Evolutionary conservation across 2,329 filamentous ascomycete species (phyloP).

Genomic region (Ceratocystis alfenasii): DNA sequence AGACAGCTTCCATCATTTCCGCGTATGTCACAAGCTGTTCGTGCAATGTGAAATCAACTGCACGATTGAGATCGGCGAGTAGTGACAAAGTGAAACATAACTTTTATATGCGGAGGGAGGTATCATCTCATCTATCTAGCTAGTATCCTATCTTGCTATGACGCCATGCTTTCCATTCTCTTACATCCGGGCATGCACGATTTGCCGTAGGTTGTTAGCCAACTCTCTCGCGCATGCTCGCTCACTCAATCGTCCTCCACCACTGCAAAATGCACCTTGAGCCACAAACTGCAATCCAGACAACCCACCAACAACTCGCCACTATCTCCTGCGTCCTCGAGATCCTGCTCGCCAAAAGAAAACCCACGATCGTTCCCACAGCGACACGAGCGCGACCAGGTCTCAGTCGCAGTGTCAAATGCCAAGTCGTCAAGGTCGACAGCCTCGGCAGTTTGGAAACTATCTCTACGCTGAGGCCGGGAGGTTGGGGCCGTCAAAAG

Average conservation of each 20-base stretch:
- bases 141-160: background rate
- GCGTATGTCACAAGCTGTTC: background rate
- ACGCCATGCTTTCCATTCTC: background rate
- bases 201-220: no score
- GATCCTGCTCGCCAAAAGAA: conserved; percentile 45
- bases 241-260: conserved; percentile 29
- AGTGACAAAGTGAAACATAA: background rate
- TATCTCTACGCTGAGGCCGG: conserved; percentile 27
- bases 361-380: conserved; percentile 54
- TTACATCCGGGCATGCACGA: no score
- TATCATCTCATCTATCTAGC: conserved; percentile 1
- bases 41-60: background rate
- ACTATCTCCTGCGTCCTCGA: conserved; percentile 46
- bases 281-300: conserved; percentile 54
- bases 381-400: conserved; percentile 49
- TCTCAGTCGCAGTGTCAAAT: conserved; percentile 37
- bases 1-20: background rate
- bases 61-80: background rate
- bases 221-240: background rate
- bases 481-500: conserved; percentile 30
- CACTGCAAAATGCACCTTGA: conserved; percentile 51
- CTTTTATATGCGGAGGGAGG: background rate
- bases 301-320: conserved; percentile 54
- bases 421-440: conserved; percentile 54
- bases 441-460: conserved; percentile 49